Evolutionary conservation across 2,329 filamentous ascomycete genomes (phyloP), one percentile per base, ranked within the genome.

Genomic region (Diplodia corticola): DNA sequence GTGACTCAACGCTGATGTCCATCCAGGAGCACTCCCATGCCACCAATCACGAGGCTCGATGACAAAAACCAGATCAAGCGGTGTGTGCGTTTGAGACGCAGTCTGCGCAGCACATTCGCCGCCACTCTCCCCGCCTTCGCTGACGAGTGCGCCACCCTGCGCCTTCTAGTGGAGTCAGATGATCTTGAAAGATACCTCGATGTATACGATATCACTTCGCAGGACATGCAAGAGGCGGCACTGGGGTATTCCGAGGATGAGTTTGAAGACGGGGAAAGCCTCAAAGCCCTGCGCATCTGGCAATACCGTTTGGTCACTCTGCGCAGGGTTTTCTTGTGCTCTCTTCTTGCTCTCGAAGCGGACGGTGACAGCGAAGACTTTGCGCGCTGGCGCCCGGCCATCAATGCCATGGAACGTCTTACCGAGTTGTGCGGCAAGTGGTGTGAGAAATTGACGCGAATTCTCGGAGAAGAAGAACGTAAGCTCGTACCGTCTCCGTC

Each of bases 121-220:
- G 86, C 89, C 15, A 85, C 91, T 63, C 87, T 97, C 48, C 85
- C 88, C 50, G 85, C 86, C 24, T 93, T 93, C 72, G 86, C 89
- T 63, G 86, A 91, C 70, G 88, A 90, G 13, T 90, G 89, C 69
- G 82, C 84, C 48, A 83, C 83, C 3, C 82, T 98, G 22, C 89
- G 89, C 74, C 86, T 85, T 0, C 87, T 96, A 65, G 88, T 93
- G 1, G 89, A 93, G 75, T 87, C 91, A 73, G 86, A 90, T 57
- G 91, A 97, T 73, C 80, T 99, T 50, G 92, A 96, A 71, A 95
- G 93, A 78, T 96, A 97, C 75, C 91, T 95, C 72, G 94, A 98
- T 74, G 77, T 83, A n/a, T 79, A 84, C 72, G 82, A 84, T 57
- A 79, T 84, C 65, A 81, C 75, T 67, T 75, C 78, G 20, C 77